Base-by-base conservation (phyloP, 2,329 filamentous ascomycete genomes). In the Zymoseptoria tritici region DNA sequence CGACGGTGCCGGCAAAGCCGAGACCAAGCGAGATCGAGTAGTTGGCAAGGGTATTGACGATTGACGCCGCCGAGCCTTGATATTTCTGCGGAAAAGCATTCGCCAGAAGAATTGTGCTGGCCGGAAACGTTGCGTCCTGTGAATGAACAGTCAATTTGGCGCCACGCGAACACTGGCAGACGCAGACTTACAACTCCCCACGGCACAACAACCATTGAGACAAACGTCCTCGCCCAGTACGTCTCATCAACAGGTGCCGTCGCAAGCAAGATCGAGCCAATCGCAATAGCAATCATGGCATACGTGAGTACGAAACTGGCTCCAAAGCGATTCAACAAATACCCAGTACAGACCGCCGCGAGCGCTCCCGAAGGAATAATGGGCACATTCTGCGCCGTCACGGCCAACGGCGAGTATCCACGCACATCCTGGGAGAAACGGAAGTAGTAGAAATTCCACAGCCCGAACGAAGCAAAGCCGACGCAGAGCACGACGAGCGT, bases 21-120 rank as follows among this genome's bases (percentile, higher is more conserved):
- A 51, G 24, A 13, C 42, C 36, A 1, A 58, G 42, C 9, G 49
- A 53, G 8, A 58, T 58, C 9, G 24, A 42, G 31, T 58, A 58
- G 26, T 58, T 58, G 50, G 53, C 51, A n/a, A 55, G 36, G 9
- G 51, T 53, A 21, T 53, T 53, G 51, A 53, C 51, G 16, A 53
- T 53, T 13, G 21, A 26, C 16, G 51, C 51, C 16, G 51, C 51
- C 11, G 51, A 22, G 13, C 51, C 51, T 26, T 53, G 51, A 53
- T 53, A 29, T 21, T 53, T 29, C n/a, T 53, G 51, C 9, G 51
- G 51, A 31, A 53, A 53, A 6, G 21, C 16, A 21, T 53, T 53
- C 2, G 51, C 51, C 3, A 53, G 22, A 26, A 53, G 22, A 9
- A 53, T 24, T 2, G 51, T 53, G 22, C 51, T 26, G 7, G 51